Percentiles rank a stretch among this genome's conserved stretches.
phyloP scores from a whole-genome alignment of 2,329 filamentous ascomycete genomes.

The Sclerotinia borealis region DNA sequence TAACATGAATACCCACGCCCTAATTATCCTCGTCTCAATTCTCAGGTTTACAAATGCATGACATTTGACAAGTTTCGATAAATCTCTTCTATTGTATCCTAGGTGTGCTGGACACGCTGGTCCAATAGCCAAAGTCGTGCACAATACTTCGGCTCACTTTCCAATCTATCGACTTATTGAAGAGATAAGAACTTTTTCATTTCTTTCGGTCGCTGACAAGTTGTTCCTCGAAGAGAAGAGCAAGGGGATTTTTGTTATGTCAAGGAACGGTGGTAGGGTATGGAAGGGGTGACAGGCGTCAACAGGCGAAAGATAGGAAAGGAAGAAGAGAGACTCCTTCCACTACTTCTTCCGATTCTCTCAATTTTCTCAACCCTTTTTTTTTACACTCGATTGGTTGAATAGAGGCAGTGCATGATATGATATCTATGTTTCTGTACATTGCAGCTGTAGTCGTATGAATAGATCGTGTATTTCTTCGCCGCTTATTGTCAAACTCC shows the following conservation, averaged over 20 bases:
- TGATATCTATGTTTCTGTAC: conserved; percentile 23
- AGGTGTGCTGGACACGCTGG: conserved; percentile 13
- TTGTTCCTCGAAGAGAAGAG: conserved; percentile 7
- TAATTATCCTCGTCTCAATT: conserved; percentile 11
- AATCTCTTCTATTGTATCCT: conserved; percentile 12
- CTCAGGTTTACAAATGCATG: conserved; percentile 10
- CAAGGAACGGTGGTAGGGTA: background rate
- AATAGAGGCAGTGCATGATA: conserved; percentile 13
- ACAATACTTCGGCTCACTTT: conserved; percentile 9
- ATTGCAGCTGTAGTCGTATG: conserved; percentile 28
- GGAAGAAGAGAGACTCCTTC: background rate
- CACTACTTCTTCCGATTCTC: conserved; percentile 4
- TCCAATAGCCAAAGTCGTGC: conserved; percentile 12
- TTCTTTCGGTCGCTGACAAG: background rate
- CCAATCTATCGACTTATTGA: conserved; percentile 4
- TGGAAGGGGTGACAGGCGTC: conserved; percentile 2
- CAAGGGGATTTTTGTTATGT: background rate
- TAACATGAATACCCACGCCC: conserved; percentile 11
- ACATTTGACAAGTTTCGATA: conserved; percentile 7
- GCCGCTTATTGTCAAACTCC: background rate
- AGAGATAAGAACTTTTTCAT: conserved; percentile 9
- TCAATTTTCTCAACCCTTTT: background rate
- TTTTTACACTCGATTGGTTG: conserved; percentile 17
- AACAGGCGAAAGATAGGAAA: background rate
- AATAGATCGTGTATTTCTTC: conserved; percentile 26